A percentile compares a stretch with the other conserved stretches of the same genome.
Conservation (phyloP, 129 eudicot species). For the Flaveria trinervia region DNA sequence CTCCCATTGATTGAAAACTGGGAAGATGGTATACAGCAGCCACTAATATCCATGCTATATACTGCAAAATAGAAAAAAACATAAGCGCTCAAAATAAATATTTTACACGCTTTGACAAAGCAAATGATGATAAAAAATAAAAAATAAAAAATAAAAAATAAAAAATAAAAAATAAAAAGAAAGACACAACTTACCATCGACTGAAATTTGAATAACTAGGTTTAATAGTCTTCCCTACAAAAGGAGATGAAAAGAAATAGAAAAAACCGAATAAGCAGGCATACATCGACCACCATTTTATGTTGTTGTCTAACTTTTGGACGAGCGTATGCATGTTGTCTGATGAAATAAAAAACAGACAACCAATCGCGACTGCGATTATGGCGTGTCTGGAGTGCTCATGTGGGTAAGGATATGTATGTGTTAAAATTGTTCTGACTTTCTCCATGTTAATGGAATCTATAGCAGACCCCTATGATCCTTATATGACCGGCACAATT, state of each 20-base stretch:
- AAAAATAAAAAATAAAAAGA: no score
- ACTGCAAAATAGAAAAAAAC: constrained; percentile 37
- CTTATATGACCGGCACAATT: constrained; percentile 25
- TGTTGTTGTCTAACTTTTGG: constrained; percentile 80
- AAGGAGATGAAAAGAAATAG: constrained; percentile 99
- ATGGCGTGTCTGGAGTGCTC: constrained; percentile 93
- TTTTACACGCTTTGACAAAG: background rate
- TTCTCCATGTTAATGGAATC: constrained; percentile 81
- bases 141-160: no score
- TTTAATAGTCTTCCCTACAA: constrained; percentile 83
- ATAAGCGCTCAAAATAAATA: background rate
- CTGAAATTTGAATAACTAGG: constrained; percentile 99
- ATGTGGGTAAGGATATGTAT: constrained; percentile 93
- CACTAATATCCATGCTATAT: constrained; percentile 85
- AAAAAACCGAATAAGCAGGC: constrained; percentile 89
- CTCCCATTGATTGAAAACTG: constrained; percentile 99
- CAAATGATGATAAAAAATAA: no score
- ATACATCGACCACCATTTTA: constrained; percentile 99
- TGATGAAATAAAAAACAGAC: constrained; percentile 93
- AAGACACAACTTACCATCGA: constrained; percentile 58
- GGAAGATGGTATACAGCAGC: constrained; percentile 98
- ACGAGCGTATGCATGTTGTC: constrained; percentile 95
- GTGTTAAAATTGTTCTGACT: constrained; percentile 77
- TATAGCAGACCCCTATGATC: constrained; percentile 62
- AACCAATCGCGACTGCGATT: constrained; percentile 87